Base-by-base conservation (phyloP, 768 basidiomycete species). In the Gymnopilus dilepis region DNA sequence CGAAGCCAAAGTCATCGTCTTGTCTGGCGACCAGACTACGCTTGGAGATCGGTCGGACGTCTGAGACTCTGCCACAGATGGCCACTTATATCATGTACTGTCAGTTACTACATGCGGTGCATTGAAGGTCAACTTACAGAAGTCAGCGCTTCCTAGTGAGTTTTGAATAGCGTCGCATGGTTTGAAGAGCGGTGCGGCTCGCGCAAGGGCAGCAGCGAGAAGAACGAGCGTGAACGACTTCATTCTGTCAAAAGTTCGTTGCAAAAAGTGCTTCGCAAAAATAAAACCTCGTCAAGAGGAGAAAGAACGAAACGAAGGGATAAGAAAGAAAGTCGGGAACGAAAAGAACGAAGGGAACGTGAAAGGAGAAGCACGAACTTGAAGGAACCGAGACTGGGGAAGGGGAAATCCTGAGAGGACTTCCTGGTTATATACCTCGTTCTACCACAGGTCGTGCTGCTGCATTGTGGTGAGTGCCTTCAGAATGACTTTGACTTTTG, bases 231-330 rank as follows among this genome's bases (percentile, higher is more conserved):
- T 52, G 57, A 65, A 51, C 13, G 62, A 67, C 48, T 65, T 67
- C 63, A 63, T 65, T 28, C 56, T 40, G 22, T 21, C 45, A 28
- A 26, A 17, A 15, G 17, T n/a, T 50, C 47, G 47, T 50, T 50
- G 47, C 47, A 50, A 31, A n/a, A 37, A 30, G 47, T 30, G 47
- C 47, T 53, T 38, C 19, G 24, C 55, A 63, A 40, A 24, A 59
- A 41, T 57, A 62, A 53, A 58, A 58, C 65, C 65, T 62, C 67
- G 51, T 68, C 65, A 62, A 66, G 67, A 66, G 65, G 67, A 53
- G n/a, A 59, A 57, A 50, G 48, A 38, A 53, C 38, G 41, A 41
- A 56, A 58, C 28, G 43, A 55, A 54, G 38, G 58, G 37, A 55
- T 28, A 42, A 42, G 55, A 60, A 56, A 24, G 58, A 58, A 59